Evolutionary conservation across 768 basidiomycete species (phyloP), one percentile per base, ranked within the genome.

Genomic region (Podaxis mareebaensis): DNA sequence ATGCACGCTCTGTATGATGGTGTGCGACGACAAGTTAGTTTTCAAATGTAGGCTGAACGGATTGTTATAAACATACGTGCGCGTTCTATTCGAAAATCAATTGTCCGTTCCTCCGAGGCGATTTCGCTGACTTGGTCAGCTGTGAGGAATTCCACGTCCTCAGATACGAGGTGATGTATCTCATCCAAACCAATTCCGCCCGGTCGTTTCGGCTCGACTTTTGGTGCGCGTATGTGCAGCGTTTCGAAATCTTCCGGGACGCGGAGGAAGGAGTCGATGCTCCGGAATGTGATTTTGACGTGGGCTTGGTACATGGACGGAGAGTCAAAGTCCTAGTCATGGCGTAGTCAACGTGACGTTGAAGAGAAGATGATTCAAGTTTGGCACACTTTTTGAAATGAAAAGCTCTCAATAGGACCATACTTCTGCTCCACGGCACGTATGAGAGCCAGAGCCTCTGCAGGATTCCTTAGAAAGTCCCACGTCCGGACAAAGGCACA

Each of bases 371-470:
- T 53, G 60, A 60, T 51, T 51, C 5, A 17, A 48, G n/a, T 13
- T 38, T 24, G 36, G 72, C 76, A 22, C 67, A 84, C 85, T 73
- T 78, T 76, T 36, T 71, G 64, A 44, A 81, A 74, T 49, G 73
- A 71, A 53, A 76, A 83, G 58, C 83, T 81, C 28, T 76, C 70
- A 38, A 87, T 68, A 8, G 76, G 72, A 13, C 85, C 85, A 70
- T 81, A 85, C 59, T 78, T 80, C 17, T 78, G 77, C 73, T 90
- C 88, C 30, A 89, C 67, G 7, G 79, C 82, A 52, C 83, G 81
- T 60, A 89, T 69, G 52, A 86, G 76, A 52, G 82, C 76, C 7
- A 81, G 77, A 4, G 80, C 82, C 24, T 89, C 83, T 4, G 77
- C 72, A 67, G 86, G 81, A 38, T 81, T 82, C 3, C 67, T 70